Percentiles rank a stretch among this genome's conserved stretches.
phyloP scores from a whole-genome alignment of 352 stramenopile genomes.

The Achlya hypogyna region DNA sequence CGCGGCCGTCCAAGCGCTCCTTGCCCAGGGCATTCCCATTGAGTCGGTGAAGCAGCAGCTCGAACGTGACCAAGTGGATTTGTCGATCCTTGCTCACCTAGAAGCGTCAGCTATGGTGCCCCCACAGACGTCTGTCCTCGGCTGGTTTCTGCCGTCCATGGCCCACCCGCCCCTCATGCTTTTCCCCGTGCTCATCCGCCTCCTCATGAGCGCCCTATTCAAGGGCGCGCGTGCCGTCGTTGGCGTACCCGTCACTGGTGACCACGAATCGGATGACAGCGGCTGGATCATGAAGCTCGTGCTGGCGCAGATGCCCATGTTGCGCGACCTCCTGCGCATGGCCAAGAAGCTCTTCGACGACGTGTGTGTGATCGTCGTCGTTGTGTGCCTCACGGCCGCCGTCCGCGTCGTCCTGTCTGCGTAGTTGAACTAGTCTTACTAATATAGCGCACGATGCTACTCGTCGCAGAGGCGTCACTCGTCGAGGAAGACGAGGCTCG shows the following conservation, averaged over 20 bases:
- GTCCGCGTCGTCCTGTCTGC: neutral
- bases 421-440: neutral
- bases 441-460: neutral
- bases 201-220: constrained; percentile 29
- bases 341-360: constrained; percentile 8
- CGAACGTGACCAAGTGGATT: constrained; percentile 49
- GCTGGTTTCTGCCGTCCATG: constrained; percentile 40
- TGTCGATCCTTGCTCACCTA: constrained; percentile 34
- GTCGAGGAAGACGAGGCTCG: constrained; percentile 45
- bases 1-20: constrained; percentile 49
- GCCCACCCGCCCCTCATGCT: constrained; percentile 53
- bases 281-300: constrained; percentile 13
- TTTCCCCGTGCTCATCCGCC: constrained; percentile 44
- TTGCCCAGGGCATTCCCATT: constrained; percentile 47
- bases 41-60: constrained; percentile 60
- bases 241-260: neutral
- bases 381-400: neutral
- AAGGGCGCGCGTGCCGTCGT: neutral
- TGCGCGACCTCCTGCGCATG: constrained; percentile 10
- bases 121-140: constrained; percentile 25
- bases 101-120: constrained; percentile 41
- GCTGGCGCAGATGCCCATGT: neutral
- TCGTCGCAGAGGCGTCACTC: too few relatives aligned
- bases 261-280: constrained; percentile 12
- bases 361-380: constrained; percentile 10